Conservation (phyloP, 148 eudicot genomes). For the Limonium bicolor region DNA sequence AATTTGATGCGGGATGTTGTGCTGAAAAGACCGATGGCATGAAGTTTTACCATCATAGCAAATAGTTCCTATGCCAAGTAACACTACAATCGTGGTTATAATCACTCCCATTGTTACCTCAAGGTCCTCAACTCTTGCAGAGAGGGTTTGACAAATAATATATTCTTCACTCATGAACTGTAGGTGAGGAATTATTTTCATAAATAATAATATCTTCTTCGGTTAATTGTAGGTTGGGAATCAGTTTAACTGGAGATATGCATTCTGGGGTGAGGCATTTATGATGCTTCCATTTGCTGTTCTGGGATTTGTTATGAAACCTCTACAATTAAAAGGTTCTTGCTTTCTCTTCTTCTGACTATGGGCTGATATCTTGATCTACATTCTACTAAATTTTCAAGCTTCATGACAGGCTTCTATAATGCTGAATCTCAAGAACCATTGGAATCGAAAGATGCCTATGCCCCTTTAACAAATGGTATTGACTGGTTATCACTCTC, state of each 20-base stretch:
- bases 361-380: neutral
- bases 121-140: neutral
- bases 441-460: slow-evolving; percentile 8
- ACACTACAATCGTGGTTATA: neutral
- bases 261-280: slow-evolving; percentile 60
- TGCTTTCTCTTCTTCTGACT: neutral
- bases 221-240: slow-evolving; percentile 35
- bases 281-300: slow-evolving; percentile 80
- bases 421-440: slow-evolving; percentile 17
- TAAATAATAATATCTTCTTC: slow-evolving; percentile 3
- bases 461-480: slow-evolving; percentile 22
- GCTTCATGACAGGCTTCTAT: slow-evolving; percentile 23
- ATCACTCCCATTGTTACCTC: neutral
- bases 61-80: neutral
- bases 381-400: too few relatives aligned
- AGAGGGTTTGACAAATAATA: neutral
- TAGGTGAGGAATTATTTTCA: neutral
- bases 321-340: slow-evolving; percentile 68
- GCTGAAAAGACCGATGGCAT: too few relatives aligned
- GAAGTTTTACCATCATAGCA: neutral
- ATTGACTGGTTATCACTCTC: neutral
- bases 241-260: slow-evolving; percentile 52
- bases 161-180: too few relatives aligned
- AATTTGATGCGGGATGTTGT: too few relatives aligned
- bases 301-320: slow-evolving; percentile 77